phyloP scores from a whole-genome alignment of 352 stramenopile genomes.

The Plasmopara halstedii region DNA sequence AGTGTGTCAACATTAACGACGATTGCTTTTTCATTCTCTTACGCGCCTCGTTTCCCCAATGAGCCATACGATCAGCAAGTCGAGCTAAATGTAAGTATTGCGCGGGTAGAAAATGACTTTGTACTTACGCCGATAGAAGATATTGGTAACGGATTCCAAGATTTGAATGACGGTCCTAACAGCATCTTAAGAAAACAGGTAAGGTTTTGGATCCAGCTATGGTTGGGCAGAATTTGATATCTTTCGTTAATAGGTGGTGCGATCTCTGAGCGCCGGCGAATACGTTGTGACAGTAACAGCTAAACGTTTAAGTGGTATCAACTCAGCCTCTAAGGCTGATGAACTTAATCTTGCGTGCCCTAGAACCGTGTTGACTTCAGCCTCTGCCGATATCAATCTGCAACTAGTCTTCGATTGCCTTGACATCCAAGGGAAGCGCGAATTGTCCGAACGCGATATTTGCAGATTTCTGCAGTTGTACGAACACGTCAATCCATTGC shows the following conservation, averaged over 20 bases:
- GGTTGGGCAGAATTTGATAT: background rate
- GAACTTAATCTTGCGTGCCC: background rate
- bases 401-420: conserved; percentile 38
- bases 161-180: background rate
- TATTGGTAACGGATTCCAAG: background rate
- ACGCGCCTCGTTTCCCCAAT: background rate
- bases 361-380: conserved; percentile 1
- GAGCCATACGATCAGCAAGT: background rate
- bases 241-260: conserved; percentile 14
- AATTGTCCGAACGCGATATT: conserved; percentile 22
- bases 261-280: conserved; percentile 27
- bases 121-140: conserved; percentile 3
- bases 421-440: conserved; percentile 29
- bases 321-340: conserved; percentile 1
- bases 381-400: conserved; percentile 23
- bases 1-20: conserved; percentile 17
- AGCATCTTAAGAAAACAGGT: conserved; percentile 11
- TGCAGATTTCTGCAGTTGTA: conserved; percentile 17
- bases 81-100: conserved; percentile 12
- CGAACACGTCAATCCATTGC: conserved; percentile 11
- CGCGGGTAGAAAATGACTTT: conserved; percentile 19
- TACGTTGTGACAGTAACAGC: conserved; percentile 29
- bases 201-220: background rate
- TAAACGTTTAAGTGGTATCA: conserved; percentile 1
- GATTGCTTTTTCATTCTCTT: conserved; percentile 7